phyloP scores from a whole-genome alignment of 106 monocot species.

The Allium cepa region DNA sequence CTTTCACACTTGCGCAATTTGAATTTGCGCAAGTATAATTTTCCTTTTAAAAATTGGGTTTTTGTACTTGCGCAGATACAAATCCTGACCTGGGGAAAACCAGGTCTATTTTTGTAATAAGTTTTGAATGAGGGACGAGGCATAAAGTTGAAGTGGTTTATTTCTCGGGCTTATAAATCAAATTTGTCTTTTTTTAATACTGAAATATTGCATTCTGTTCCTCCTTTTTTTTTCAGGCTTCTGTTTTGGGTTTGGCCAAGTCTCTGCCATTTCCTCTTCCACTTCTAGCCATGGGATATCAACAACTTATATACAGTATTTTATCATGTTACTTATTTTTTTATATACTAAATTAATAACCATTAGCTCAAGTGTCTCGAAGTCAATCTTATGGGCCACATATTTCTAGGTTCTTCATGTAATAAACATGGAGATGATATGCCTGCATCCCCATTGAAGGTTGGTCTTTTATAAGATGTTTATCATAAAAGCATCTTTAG shows the following conservation, averaged over 20 bases:
- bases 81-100: too few species aligned
- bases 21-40: too few species aligned
- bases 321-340: neutral
- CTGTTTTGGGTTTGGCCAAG: slow-evolving; percentile 65
- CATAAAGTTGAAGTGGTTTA: too few species aligned
- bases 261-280: slow-evolving; percentile 84
- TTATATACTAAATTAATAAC: neutral
- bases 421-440: slow-evolving; percentile 24
- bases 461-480: slow-evolving; percentile 13
- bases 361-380: neutral
- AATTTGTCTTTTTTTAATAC: too few species aligned
- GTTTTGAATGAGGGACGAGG: too few species aligned
- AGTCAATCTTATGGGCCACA: slow-evolving; percentile 1
- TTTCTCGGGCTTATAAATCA: too few species aligned
- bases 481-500: neutral
- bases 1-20: too few species aligned
- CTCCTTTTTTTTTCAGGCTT: slow-evolving; percentile 21
- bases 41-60: too few species aligned
- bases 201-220: neutral
- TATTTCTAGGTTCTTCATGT: slow-evolving; percentile 46
- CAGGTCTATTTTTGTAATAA: too few species aligned
- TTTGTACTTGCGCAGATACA: too few species aligned
- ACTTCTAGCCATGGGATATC: slow-evolving; percentile 57
- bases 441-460: slow-evolving; percentile 39
- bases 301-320: slow-evolving; percentile 71